phyloP scores from a whole-genome alignment of 345 rosid genomes.

The Odontarrhena argentea region DNA sequence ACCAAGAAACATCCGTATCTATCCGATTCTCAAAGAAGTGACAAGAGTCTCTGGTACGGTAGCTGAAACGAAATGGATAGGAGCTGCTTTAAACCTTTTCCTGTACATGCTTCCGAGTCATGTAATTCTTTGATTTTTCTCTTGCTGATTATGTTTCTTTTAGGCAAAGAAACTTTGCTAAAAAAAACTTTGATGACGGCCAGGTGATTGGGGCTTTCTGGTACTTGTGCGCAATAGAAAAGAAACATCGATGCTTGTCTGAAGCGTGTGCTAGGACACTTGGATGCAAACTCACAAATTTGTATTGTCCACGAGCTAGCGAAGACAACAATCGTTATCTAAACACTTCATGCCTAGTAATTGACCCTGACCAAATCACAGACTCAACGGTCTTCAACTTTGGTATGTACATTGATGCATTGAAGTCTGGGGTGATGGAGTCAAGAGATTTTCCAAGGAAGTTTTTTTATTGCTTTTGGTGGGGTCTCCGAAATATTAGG shows the following conservation, averaged over 20 bases:
- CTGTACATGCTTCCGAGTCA: slow-evolving; percentile 26
- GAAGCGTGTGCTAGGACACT: slow-evolving; percentile 10
- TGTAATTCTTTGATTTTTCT: slow-evolving; percentile 17
- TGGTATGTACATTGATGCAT: slow-evolving; percentile 39
- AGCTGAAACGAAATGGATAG: slow-evolving; percentile 27
- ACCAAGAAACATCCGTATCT: slow-evolving; percentile 34
- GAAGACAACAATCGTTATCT: slow-evolving; percentile 3
- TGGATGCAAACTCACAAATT: not conserved
- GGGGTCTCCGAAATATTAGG: slow-evolving; percentile 34
- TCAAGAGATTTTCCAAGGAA: slow-evolving; percentile 22
- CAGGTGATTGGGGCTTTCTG: slow-evolving; percentile 41
- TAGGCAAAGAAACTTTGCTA: too few species aligned
- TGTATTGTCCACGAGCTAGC: slow-evolving; percentile 2
- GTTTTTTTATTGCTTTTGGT: slow-evolving; percentile 36
- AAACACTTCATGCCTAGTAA: slow-evolving; percentile 26
- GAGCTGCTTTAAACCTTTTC: slow-evolving; percentile 36
- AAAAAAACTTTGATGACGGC: not conserved
- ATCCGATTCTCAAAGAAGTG: slow-evolving; percentile 23
- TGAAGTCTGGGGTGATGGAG: slow-evolving; percentile 28
- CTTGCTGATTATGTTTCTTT: too few species aligned
- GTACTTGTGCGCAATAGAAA: slow-evolving; percentile 35
- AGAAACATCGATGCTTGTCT: slow-evolving; percentile 26
- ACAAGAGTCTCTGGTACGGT: slow-evolving; percentile 29
- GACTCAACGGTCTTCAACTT: slow-evolving; percentile 26
- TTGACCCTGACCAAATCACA: slow-evolving; percentile 21